Evolutionary conservation across 345 rosid genomes (phyloP).

Genomic region (Rhodamnia rubescens): DNA sequence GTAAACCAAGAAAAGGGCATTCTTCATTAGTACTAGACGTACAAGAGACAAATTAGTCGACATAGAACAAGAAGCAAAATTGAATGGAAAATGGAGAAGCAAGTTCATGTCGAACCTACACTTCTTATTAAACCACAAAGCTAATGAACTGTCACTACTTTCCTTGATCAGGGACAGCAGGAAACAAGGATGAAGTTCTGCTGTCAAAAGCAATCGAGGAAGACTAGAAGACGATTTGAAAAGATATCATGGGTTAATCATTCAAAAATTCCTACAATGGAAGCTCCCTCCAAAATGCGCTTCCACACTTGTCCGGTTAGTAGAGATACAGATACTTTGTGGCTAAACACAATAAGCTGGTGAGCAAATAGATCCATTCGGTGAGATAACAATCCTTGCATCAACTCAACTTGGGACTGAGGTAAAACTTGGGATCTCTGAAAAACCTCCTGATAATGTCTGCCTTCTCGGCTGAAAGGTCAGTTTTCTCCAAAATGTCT

Average conservation of each 20-base stretch:
- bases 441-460: constrained; percentile 51
- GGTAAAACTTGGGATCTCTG: constrained; percentile 67
- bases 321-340: neutral
- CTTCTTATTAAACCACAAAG: neutral
- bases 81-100: neutral
- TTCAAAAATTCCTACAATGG: neutral
- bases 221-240: neutral
- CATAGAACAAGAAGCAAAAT: too few relatives aligned
- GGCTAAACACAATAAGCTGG: neutral
- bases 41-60: too few relatives aligned
- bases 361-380: neutral
- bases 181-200: neutral
- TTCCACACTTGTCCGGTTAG: neutral
- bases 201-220: neutral
- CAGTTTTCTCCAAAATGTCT: constrained; percentile 60
- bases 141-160: neutral
- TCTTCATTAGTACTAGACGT: too few relatives aligned
- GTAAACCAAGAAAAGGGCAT: too few relatives aligned
- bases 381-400: neutral
- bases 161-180: neutral
- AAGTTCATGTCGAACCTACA: neutral
- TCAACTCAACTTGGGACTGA: constrained; percentile 51
- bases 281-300: neutral
- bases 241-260: neutral
- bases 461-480: constrained; percentile 77